These are phyloP conservation scores for Phytophthora lateralis DNA, from an alignment of 352 stramenopile genomes.

Conservation along the genomic window DNA sequence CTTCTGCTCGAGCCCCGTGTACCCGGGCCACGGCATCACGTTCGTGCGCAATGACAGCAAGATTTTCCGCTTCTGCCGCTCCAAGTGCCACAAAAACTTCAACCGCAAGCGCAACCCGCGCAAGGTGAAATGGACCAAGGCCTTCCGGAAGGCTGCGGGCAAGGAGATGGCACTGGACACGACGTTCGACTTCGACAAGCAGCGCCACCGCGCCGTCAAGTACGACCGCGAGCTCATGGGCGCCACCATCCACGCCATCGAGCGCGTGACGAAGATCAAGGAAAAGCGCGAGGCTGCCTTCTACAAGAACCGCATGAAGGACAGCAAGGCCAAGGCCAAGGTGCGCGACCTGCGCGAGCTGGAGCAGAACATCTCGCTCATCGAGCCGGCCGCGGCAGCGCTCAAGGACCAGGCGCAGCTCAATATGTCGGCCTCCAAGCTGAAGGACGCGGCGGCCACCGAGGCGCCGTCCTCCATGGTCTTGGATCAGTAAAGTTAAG, in stretches of 20 bases:
- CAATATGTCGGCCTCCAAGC: constrained; percentile 62
- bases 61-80: constrained; percentile 99
- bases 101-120: constrained; percentile 99
- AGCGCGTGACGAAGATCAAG: constrained; percentile 98
- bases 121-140: constrained; percentile 99
- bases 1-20: constrained; percentile 99
- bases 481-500: constrained; percentile 85
- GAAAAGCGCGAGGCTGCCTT: constrained; percentile 95
- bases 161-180: constrained; percentile 99
- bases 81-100: constrained; percentile 99
- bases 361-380: constrained; percentile 87
- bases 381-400: constrained; percentile 71
- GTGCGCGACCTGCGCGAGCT: constrained; percentile 81
- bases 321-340: constrained; percentile 81
- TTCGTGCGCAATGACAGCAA: constrained; percentile 99
- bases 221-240: constrained; percentile 99
- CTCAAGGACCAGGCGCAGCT: constrained; percentile 84
- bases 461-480: constrained; percentile 79
- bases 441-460: constrained; percentile 64
- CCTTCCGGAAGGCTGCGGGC: constrained; percentile 96
- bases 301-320: constrained; percentile 98
- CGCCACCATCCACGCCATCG: constrained; percentile 98
- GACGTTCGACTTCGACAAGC: constrained; percentile 99
- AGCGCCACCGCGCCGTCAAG: constrained; percentile 98
- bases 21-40: constrained; percentile 98